Evolutionary conservation across 2,329 filamentous ascomycete genomes (phyloP), one percentile per base, ranked within the genome.

Genomic region (Calcarisporium arbuscula): DNA sequence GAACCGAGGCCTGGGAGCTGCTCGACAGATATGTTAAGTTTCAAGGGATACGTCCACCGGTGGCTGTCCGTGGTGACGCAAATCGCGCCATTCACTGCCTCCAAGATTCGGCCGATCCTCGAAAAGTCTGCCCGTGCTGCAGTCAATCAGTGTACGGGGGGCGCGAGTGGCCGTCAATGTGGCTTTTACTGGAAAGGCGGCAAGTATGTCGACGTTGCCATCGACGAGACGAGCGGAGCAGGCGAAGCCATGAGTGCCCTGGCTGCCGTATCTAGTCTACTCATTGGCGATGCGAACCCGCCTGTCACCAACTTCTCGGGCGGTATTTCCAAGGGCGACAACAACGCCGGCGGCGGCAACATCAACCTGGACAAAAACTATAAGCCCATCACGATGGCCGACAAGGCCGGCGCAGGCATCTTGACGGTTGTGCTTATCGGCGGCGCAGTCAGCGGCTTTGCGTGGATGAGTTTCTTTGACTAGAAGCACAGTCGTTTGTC

Each of bases 1-100:
- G 82, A 87, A 46, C 48, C 51, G 21, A 47, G 53, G 19, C 60
- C 67, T 4, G 59, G 51, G 16, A 69, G 61, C 15, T 90, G 85
- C 64, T 80, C 80, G 38, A 67, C 73, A 30, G 85, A 90, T 48
- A 83, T 87, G 67, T 58, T 75, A 40, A 75, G 76, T 2, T 88
- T 82, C 71, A 85, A 85, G 58, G 81, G 80, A 25, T 79, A 80
- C 38, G 64, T 85, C 14, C 69, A 77, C 45, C 72, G 78, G 26
- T 84, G 80, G 77, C 63, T 86, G 45, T 67, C 74, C 5, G 66
- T 71, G 16, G 67, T 73, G 2, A 70, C 74, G 3, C 68, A 80
- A 44, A 37, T 85, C n/a, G 79, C 76, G 1, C 81, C 82, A 0
- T 69, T 68, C 29, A 77, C 73, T 1, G 57, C 58, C 26, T 57